Evolutionary conservation across 1,139 yeast genomes (phyloP).

Genomic region (Suhomyces maxii): DNA sequence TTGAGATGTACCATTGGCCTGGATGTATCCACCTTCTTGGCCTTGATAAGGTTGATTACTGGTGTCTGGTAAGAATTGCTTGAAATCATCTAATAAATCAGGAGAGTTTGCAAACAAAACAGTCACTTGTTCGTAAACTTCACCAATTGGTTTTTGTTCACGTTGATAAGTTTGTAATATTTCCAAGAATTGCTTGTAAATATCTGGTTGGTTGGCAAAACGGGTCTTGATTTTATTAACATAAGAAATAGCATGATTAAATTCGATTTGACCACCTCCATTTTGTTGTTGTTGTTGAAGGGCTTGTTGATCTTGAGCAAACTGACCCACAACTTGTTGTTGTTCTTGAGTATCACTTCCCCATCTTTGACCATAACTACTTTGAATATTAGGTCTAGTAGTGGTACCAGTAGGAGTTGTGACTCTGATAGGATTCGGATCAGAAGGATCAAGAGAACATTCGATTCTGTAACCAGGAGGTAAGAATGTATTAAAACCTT

Average conservation of each 20-base stretch:
- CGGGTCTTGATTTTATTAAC: constrained; percentile 95
- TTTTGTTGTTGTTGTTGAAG: constrained; percentile 22
- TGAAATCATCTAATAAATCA: constrained; percentile 89
- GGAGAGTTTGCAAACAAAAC: constrained; percentile 89
- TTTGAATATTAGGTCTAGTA: constrained; percentile 54
- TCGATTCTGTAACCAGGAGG: constrained; percentile 97
- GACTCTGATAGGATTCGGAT: constrained; percentile 89
- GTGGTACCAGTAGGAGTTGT: constrained; percentile 95
- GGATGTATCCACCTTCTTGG: constrained; percentile 19
- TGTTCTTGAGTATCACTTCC: constrained; percentile 21
- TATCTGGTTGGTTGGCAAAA: constrained; percentile 92
- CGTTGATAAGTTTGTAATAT: constrained; percentile 94
- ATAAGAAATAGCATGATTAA: constrained; percentile 94
- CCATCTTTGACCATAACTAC: constrained; percentile 30
- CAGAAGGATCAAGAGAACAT: constrained; percentile 85
- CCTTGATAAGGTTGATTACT: constrained; percentile 40
- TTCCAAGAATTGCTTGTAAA: constrained; percentile 91
- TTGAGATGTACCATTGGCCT: constrained; percentile 43
- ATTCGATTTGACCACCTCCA: constrained; percentile 83
- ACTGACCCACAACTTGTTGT: constrained; percentile 18
- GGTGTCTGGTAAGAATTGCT: constrained; percentile 93
- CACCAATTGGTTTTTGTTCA: constrained; percentile 92
- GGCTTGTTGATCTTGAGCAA: constrained; percentile 31
- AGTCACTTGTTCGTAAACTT: constrained; percentile 92
- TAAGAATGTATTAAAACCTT: constrained; percentile 94